Base-by-base conservation (phyloP, 2,329 filamentous ascomycete genomes). In the Aspergillus transmontanensis region DNA sequence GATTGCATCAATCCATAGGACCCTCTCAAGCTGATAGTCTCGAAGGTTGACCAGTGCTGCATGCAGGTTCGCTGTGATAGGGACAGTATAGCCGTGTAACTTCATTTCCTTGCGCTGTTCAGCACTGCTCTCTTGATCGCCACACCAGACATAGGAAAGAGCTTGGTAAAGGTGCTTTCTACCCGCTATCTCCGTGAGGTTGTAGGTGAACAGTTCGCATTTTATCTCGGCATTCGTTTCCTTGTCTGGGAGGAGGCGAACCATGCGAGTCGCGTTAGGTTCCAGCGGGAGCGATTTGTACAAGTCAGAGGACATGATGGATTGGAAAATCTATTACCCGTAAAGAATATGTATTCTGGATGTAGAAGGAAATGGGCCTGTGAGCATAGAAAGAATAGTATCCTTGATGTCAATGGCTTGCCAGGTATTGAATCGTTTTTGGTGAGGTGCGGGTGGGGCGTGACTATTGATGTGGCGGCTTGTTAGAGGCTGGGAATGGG, bases 1-100 rank as follows among this genome's bases (percentile, higher is more conserved):
- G 0, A 50, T 50, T 26, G 46, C 57, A 57, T 61, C 59, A 23
- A 61, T 12, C 59, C 54, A 61, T 10, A 59, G 6, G 9, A 39
- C 4, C n/a, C 57, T 7, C 11, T 41, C 30, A 7, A 59, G 30
- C n/a, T 59, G 45, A 2, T 16, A 21, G 23, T 51, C 32, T 11
- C 57, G 46, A 4, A 59, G 57, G 4, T n/a, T 23, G 32, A 21
- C 28, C 54, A 61, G 16, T 10, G 59, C 59, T 30, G 43, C 10
- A 21, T 61, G n/a, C 0, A 61, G 59, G 5, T 57, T 57, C 14
- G n/a, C 34, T 3, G 53, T 57, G 7, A 61, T 53, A 4, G 12
- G 12, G 16, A 61, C 32, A 1, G 5, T n/a, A 30, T n/a, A 7
- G 7, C 12, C 11, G 9, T 43, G 26, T 19, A 59, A 0, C 6